Conservation (phyloP, 805 yeast genomes). For the Ascoidea tarda region DNA sequence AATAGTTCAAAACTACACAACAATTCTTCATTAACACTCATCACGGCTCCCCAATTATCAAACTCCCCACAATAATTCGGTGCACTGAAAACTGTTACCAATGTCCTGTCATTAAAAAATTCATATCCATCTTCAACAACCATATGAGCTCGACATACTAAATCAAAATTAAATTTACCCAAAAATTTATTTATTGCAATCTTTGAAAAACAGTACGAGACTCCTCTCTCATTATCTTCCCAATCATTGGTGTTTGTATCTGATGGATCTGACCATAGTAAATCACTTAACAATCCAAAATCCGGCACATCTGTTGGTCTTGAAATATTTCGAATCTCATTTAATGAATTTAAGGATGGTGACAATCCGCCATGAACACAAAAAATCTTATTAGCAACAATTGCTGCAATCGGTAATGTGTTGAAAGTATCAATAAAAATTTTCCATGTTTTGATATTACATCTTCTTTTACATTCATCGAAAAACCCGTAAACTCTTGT, state of each 20-base stretch:
- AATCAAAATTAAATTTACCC: conserved; percentile 52
- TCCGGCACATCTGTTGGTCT: conserved; percentile 82
- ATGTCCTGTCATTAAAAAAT: conserved; percentile 57
- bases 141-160: conserved; percentile 78
- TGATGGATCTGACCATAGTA: conserved; percentile 78
- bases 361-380: conserved; percentile 81
- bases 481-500: conserved; percentile 95
- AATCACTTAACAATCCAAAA: conserved; percentile 61
- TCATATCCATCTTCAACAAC: conserved; percentile 85
- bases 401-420: conserved; percentile 88
- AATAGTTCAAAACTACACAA: conserved; percentile 61
- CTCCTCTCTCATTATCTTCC: conserved; percentile 78
- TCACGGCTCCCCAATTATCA: conserved; percentile 71
- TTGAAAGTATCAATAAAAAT: conserved; percentile 89
- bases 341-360: conserved; percentile 50
- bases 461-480: conserved; percentile 93
- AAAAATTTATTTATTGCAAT: conserved; percentile 62
- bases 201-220: conserved; percentile 63
- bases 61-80: conserved; percentile 80
- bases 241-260: conserved; percentile 35
- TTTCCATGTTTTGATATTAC: conserved; percentile 90
- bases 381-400: conserved; percentile 89
- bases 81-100: conserved; percentile 71
- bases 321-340: conserved; percentile 55
- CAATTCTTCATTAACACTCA: conserved; percentile 54